Evolutionary conservation across 805 yeast genomes (phyloP), one percentile per base, ranked within the genome.

Genomic region (Wickerhamomyces subpelliculosus): DNA sequence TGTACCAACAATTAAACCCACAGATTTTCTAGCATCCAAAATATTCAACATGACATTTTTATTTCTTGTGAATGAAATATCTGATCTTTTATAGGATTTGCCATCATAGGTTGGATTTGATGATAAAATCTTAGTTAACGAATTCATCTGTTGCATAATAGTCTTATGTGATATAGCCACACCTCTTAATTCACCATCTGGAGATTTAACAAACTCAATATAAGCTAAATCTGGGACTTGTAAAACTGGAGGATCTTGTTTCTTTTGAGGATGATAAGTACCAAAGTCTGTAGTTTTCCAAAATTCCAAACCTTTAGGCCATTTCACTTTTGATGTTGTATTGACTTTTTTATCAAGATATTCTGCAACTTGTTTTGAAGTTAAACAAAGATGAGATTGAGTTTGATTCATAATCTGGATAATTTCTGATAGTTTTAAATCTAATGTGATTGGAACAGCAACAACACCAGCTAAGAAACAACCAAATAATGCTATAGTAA

Each of bases 231-330:
- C 94, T 1, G 89, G 85, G 1, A 79, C 75, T 47, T 82, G 85
- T 32, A 79, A 61, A 0, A 84, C 75, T 1, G 89, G 86, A 2
- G 72, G 70, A 16, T 71, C 80, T 7, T 64, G 68, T 38, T 75
- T 73, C 47, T 73, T 78, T 4, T 78, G 72, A 23, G 76, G 72
- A 36, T 76, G 77, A 46, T 73, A 80, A 1, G 75, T 64, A 0
- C 97, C 97, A 64, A 90, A 72, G 51, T 89, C 97, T 18, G 84
- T 80, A 1, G 97, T 89, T 54, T 78, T 80, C 84, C 94, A 83
- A 53, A 82, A 72, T 12, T 72, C 70, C 40, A 85, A 72, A 27
- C 85, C 83, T 32, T 78, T 62, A 0, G 95, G 94, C 90, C 93
- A 83, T 35, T 59, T 54, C n/a, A 75, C 54, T 37, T 69, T 67